Conservation (phyloP, 345 rosid genomes). For the Reutealis trisperma region DNA sequence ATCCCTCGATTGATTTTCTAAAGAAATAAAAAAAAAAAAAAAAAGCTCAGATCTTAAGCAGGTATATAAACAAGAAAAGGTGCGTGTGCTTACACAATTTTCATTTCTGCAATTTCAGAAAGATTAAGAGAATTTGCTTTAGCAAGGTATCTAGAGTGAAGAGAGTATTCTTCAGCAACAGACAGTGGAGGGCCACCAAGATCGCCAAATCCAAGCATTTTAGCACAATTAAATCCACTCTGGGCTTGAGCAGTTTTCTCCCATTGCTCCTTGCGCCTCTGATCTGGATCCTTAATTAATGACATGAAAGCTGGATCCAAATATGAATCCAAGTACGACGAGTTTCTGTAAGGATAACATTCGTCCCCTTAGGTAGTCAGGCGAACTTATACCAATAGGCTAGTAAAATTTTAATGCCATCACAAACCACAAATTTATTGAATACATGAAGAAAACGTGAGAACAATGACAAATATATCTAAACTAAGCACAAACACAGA, state of each 20-base stretch:
- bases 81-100: constrained; percentile 72
- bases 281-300: constrained; percentile 91
- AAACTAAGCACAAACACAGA: background rate
- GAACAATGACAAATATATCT: background rate
- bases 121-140: constrained; percentile 92
- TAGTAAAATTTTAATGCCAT: background rate
- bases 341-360: constrained; percentile 60
- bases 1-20: background rate
- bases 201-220: constrained; percentile 89
- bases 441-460: background rate
- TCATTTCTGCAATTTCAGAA: constrained; percentile 97
- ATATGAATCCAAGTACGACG: constrained; percentile 74
- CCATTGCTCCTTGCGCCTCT: constrained; percentile 93
- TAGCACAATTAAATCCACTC: constrained; percentile 82
- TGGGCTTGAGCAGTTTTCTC: constrained; percentile 86
- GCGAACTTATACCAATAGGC: constrained; percentile 1
- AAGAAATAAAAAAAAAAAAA: background rate
- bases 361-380: constrained; percentile 8
- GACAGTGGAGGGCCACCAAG: constrained; percentile 80
- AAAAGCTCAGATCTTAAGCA: constrained; percentile 4
- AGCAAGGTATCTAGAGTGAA: constrained; percentile 94
- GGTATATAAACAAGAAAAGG: background rate
- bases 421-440: background rate
- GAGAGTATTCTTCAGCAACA: constrained; percentile 90
- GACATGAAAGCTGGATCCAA: constrained; percentile 99